These are phyloP conservation scores for Claviceps sp. DNA, from an alignment of 2,329 filamentous ascomycete species.

Conservation along the genomic window DNA sequence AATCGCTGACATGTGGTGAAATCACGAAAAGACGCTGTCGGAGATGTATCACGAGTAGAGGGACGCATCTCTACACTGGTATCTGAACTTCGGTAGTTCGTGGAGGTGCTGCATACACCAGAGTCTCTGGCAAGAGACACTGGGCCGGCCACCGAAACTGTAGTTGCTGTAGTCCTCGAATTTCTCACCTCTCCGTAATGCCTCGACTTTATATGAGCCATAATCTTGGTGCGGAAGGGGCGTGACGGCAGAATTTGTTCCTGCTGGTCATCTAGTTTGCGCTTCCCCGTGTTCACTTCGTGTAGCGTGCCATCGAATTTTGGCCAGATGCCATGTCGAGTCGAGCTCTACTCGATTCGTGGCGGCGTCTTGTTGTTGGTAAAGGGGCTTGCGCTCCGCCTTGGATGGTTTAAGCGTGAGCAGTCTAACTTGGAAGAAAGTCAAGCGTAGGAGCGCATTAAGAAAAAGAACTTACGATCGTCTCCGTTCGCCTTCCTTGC, in stretches of 20 bases:
- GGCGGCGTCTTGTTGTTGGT: constrained; percentile 26
- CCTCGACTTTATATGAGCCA: not conserved
- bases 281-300: constrained; percentile 5
- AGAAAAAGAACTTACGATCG: constrained; percentile 51
- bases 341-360: constrained; percentile 28
- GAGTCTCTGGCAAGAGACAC: not conserved
- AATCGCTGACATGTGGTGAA: not conserved
- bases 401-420: constrained; percentile 7
- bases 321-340: constrained; percentile 18
- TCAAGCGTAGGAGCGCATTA: not conserved
- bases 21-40: not conserved
- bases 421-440: not conserved
- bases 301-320: constrained; percentile 15
- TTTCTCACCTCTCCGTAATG: not conserved
- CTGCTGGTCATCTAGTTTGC: not conserved
- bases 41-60: not conserved
- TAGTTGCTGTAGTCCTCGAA: not conserved
- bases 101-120: not conserved
- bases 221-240: not conserved
- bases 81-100: not conserved
- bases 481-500: constrained; percentile 76
- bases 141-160: not conserved
- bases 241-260: not conserved
- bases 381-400: constrained; percentile 24
- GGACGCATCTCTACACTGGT: not conserved